Conservation (phyloP, 2,329 filamentous ascomycete genomes). For the Arthrinium phaeospermum region DNA sequence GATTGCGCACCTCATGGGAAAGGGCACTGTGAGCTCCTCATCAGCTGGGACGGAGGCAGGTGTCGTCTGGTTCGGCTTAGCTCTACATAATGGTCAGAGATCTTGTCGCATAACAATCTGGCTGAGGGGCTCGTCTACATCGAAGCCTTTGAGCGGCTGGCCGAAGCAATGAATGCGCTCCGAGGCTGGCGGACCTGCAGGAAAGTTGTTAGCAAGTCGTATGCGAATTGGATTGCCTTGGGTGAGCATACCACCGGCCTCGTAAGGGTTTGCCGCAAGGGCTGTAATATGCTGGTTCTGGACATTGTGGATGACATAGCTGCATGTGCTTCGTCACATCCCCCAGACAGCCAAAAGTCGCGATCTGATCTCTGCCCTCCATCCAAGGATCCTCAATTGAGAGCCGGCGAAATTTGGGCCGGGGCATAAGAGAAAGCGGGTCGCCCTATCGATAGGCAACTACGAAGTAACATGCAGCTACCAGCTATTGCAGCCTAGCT, state of each 20-base stretch:
- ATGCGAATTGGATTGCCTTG: neutral
- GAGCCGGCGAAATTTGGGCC: conserved; percentile 16
- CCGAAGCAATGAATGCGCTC: conserved; percentile 31
- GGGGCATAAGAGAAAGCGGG: conserved; percentile 4
- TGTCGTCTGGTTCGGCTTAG: neutral
- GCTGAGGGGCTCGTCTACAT: conserved; percentile 29
- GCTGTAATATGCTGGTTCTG: conserved; percentile 36
- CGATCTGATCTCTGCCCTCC: conserved; percentile 23
- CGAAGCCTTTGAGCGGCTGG: conserved; percentile 34
- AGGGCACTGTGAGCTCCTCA: conserved; percentile 15
- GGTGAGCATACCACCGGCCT: conserved; percentile 36
- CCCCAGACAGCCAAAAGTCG: conserved; percentile 27
- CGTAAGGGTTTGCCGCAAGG: conserved; percentile 35
- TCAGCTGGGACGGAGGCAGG: neutral
- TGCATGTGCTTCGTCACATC: conserved; percentile 24
- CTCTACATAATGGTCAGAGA: neutral
- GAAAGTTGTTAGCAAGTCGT: conserved; percentile 27
- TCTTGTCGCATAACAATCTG: neutral
- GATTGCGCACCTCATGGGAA: conserved; percentile 20
- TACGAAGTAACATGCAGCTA: neutral
- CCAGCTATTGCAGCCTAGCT: conserved; percentile 19
- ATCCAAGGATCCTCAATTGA: conserved; percentile 13
- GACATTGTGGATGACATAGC: conserved; percentile 36
- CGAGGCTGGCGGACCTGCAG: conserved; percentile 34
- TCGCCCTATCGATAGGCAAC: neutral